Conservation (phyloP, 2,329 filamentous ascomycete species). For the Pseudogymnoascus sp. region DNA sequence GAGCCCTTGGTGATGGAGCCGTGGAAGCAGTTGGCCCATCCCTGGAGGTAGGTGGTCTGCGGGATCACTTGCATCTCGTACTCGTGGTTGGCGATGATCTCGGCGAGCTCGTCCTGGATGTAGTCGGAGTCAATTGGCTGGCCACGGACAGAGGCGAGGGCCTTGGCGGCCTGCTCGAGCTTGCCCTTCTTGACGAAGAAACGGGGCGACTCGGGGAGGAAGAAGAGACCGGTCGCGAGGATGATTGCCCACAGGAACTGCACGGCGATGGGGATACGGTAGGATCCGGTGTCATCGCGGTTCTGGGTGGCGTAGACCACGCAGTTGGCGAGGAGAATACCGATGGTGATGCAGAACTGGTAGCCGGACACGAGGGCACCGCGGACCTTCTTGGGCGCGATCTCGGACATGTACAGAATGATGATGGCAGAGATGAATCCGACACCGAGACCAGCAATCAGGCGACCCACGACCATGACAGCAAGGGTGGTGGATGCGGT, state of each 20-base stretch:
- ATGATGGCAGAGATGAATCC: conserved; percentile 73
- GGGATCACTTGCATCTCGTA: conserved; percentile 66
- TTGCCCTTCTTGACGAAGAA: conserved; percentile 73
- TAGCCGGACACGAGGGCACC: conserved; percentile 70
- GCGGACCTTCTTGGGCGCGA: conserved; percentile 59
- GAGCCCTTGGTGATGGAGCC: conserved; percentile 54
- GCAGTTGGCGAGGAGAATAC: conserved; percentile 64
- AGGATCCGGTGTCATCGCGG: conserved; percentile 53
- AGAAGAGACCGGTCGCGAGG: conserved; percentile 59
- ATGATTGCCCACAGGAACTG: conserved; percentile 76
- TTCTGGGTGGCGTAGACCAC: conserved; percentile 64
- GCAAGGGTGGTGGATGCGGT: conserved; percentile 46
- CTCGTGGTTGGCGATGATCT: conserved; percentile 80
- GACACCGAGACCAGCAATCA: conserved; percentile 68
- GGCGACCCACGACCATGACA: conserved; percentile 63
- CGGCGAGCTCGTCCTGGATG: conserved; percentile 67
- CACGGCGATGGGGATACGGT: conserved; percentile 71
- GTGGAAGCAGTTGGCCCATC: conserved; percentile 62
- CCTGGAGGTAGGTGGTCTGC: conserved; percentile 51
- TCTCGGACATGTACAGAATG: conserved; percentile 69
- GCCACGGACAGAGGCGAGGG: conserved; percentile 61
- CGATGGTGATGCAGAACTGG: conserved; percentile 75
- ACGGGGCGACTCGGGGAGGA: conserved; percentile 76
- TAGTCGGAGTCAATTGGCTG: conserved; percentile 64
- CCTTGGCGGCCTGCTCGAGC: conserved; percentile 51